phyloP scores from a whole-genome alignment of 2,329 filamentous ascomycete species.

The Aaosphaeria pasadenensis region DNA sequence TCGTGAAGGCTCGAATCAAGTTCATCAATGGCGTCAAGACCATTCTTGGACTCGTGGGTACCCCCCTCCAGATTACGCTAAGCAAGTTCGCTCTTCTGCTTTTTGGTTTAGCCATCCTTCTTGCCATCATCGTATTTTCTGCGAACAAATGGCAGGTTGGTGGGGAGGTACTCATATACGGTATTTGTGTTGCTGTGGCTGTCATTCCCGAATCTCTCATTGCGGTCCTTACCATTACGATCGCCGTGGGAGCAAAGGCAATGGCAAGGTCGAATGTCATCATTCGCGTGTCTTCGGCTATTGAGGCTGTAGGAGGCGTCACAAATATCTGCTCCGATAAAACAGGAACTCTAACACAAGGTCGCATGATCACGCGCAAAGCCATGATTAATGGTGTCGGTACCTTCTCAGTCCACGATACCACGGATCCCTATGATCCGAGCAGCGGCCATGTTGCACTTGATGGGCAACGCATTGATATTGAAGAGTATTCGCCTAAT shows the following conservation, averaged over 20 bases:
- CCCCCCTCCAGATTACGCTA: slow-evolving; percentile 79
- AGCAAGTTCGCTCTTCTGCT: slow-evolving; percentile 81
- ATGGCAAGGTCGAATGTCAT: slow-evolving; percentile 43
- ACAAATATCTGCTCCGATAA: slow-evolving; percentile 43
- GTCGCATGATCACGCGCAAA: slow-evolving; percentile 39
- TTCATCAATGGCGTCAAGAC: slow-evolving; percentile 40
- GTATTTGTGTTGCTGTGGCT: slow-evolving; percentile 46
- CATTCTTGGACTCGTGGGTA: slow-evolving; percentile 69
- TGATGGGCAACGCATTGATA: slow-evolving; percentile 21
- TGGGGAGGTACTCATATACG: slow-evolving; percentile 47
- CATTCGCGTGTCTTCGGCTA: slow-evolving; percentile 36
- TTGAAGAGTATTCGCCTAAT: slow-evolving; percentile 20
- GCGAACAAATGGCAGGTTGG: slow-evolving; percentile 51
- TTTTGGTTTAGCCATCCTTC: slow-evolving; percentile 70
- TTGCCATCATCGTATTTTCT: slow-evolving; percentile 66
- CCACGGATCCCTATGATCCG: slow-evolving; percentile 35
- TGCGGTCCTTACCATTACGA: slow-evolving; percentile 66
- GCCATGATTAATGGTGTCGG: slow-evolving; percentile 36
- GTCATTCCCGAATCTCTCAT: slow-evolving; percentile 55
- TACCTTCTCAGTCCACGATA: slow-evolving; percentile 29
- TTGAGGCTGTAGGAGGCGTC: slow-evolving; percentile 41
- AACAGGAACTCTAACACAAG: slow-evolving; percentile 40
- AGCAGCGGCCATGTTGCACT: slow-evolving; percentile 30
- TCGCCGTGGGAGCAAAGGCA: slow-evolving; percentile 45
- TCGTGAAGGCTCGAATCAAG: slow-evolving; percentile 19